A percentile compares a stretch with the other conserved stretches of the same genome.
phyloP scores from a whole-genome alignment of 169 alveolate species.

The Cystoisospora suis region DNA sequence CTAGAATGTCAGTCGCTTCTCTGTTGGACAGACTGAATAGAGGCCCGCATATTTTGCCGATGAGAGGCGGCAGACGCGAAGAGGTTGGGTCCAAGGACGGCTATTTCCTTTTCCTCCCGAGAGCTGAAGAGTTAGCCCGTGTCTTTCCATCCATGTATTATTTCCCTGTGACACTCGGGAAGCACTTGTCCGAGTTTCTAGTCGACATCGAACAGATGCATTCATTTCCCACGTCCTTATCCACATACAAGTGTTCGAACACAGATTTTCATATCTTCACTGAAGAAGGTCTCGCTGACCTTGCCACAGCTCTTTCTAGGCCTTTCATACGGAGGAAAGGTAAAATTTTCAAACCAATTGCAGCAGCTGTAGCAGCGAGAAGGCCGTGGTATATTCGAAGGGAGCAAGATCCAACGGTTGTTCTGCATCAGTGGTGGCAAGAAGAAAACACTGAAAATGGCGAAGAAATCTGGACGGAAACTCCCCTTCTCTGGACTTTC shows the following conservation, averaged over 20 bases:
- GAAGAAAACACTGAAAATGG: constrained; percentile 28
- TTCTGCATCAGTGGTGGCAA: background rate
- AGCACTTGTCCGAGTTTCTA: background rate
- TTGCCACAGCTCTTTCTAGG: background rate
- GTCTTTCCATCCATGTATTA: background rate
- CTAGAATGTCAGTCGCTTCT: no score
- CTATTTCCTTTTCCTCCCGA: no score
- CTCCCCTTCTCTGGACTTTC: background rate
- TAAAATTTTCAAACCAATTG: background rate
- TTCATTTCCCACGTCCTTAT: background rate
- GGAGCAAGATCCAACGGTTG: constrained; percentile 43
- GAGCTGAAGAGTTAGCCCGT: background rate
- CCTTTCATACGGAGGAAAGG: background rate
- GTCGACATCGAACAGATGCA: background rate
- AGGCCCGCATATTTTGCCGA: no score
- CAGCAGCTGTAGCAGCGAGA: constrained; percentile 13
- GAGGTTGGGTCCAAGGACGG: no score
- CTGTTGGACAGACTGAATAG: no score
- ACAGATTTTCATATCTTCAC: background rate
- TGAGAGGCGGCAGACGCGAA: no score
- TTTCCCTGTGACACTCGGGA: background rate
- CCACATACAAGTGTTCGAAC: background rate
- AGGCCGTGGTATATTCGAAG: background rate
- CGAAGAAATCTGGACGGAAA: background rate
- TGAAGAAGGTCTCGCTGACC: background rate